Base-by-base conservation (phyloP, 2,329 filamentous ascomycete species). In the Aspergillus ibericus region DNA sequence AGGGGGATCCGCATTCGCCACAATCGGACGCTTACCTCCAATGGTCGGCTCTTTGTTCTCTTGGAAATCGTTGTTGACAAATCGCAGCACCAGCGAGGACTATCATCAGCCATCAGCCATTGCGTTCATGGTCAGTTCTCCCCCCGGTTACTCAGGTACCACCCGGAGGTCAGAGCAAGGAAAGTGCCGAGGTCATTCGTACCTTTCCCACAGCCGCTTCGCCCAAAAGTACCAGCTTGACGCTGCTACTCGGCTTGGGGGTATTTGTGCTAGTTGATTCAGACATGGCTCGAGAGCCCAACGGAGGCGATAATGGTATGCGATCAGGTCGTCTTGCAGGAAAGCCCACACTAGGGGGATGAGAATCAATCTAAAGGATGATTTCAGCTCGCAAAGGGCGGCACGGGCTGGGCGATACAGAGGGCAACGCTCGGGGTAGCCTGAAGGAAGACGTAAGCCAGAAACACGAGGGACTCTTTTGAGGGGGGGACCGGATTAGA, bases 1-100 rank as follows among this genome's bases (percentile, higher is more conserved):
- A 36, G 25, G 40, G 15, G 18, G 40, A 44, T 49, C 18, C 40
- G 48, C 53, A 51, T 49, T 50, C 53, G 35, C 34, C 29, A 22
- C 38, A 49, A 18, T 25, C 56, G 34, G 52, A 59, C 55, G 42
- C 70, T 68, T 84, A 96, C 92, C 92, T 83, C 95, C 95, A 79
- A 99, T 99, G 66, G 95, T 99, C 62, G 95, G 95, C 78, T 99
- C 95, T 83, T 98, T 98, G 80, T 98, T 98, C 80, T 98, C 95
- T 82, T 99, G 95, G 73, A 99, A 99, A 79, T 98, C 93, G 81
- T 99, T 95, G 84, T 98, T 98, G 75, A 99, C 95, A 79, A 99
- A 99, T 73, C 95, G 92, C 74, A 99, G 85, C 63, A 99, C 95
- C 59, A 99, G 88, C 47, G 95, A 99, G 51, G 95, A 98, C 95